Conservation (phyloP, 78 protist genomes). For the Planoprotostelium fungivorum region DNA sequence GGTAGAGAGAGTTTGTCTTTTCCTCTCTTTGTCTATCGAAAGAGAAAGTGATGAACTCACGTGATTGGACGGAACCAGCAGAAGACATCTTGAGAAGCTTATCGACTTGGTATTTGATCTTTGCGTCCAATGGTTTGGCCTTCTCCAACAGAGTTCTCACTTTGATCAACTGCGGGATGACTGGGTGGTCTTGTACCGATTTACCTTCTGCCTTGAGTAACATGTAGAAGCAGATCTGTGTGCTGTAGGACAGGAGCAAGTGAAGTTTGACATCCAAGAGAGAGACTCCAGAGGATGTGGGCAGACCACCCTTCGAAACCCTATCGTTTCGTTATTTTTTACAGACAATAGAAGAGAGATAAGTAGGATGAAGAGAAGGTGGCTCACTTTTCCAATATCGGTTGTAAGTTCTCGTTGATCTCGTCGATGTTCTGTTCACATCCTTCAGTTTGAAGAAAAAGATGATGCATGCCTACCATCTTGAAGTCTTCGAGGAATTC, state of each 20-base stretch:
- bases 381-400: not conserved
- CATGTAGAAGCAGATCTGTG: slow-evolving; percentile 75
- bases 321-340: not conserved
- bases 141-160: slow-evolving; percentile 70
- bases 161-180: slow-evolving; percentile 67
- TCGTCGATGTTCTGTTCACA: slow-evolving; percentile 55
- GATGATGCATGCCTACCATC: slow-evolving; percentile 61
- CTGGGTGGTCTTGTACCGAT: slow-evolving; percentile 82
- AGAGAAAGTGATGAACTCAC: not conserved
- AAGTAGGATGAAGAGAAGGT: not conserved
- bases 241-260: slow-evolving; percentile 79
- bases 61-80: slow-evolving; percentile 25
- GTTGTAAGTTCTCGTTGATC: not conserved
- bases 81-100: slow-evolving; percentile 49
- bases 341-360: not conserved
- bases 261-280: slow-evolving; percentile 9
- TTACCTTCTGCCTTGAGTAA: slow-evolving; percentile 73
- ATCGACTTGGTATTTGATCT: slow-evolving; percentile 63
- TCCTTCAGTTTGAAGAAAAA: no score
- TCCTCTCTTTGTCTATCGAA: no score
- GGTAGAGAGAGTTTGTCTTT: not conserved
- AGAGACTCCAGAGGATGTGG: not conserved
- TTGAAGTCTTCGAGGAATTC: slow-evolving; percentile 46
- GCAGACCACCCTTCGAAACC: not conserved
- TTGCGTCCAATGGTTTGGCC: slow-evolving; percentile 69